Percentiles rank a stretch among this genome's conserved stretches.
Evolutionary conservation across 176 grass and related monocot species (phyloP).

Genomic region (Ensete ventricosum): DNA sequence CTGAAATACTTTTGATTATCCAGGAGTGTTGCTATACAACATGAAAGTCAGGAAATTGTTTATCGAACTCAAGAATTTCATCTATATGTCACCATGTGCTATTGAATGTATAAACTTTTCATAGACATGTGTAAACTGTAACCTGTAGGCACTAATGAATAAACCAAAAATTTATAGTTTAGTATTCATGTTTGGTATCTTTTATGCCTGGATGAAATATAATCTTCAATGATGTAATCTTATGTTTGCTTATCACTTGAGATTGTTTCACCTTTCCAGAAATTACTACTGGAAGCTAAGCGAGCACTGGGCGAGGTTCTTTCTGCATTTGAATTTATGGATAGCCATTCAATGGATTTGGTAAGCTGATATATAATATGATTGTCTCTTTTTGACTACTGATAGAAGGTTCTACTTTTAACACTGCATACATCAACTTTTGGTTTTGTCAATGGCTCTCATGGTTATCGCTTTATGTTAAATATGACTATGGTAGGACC

Average conservation of each 20-base stretch:
- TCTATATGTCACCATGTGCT: no score
- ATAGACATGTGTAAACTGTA: no score
- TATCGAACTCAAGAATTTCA: no score
- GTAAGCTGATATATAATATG: slow-evolving; percentile 30
- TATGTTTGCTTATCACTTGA: background rate
- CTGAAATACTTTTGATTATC: no score
- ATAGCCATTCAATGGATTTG: slow-evolving; percentile 78
- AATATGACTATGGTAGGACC: no score
- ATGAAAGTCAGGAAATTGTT: no score
- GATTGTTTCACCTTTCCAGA: slow-evolving; percentile 32
- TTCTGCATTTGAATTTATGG: slow-evolving; percentile 99
- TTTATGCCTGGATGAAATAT: background rate
- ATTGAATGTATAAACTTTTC: no score
- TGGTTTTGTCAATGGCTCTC: background rate
- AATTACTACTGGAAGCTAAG: slow-evolving; percentile 73
- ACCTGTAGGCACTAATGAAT: no score
- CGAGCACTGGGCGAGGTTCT: slow-evolving; percentile 80
- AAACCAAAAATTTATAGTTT: no score
- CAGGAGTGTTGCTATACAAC: no score
- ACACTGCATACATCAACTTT: background rate
- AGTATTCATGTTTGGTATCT: background rate
- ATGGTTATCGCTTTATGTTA: no score
- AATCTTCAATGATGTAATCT: background rate
- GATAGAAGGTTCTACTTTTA: background rate
- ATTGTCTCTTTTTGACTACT: background rate